A percentile compares a stretch with the other conserved stretches of the same genome.
Evolutionary conservation across 2,329 filamentous ascomycete genomes (phyloP).

Genomic region (Berkeleyomyces basicola): DNA sequence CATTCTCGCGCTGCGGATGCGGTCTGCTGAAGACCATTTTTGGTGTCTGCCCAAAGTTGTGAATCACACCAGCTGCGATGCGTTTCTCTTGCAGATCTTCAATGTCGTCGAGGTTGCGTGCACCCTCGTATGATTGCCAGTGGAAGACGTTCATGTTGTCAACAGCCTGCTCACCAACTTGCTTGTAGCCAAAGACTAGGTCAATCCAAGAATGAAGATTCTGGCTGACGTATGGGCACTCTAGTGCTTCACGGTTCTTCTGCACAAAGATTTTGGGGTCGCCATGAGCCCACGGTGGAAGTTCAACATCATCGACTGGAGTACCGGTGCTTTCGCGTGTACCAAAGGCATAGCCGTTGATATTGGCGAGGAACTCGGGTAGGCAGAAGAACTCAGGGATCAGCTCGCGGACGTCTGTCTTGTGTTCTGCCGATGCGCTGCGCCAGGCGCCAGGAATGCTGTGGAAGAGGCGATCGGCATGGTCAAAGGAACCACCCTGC

Average conservation of each 20-base stretch:
- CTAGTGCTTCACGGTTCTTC: slow-evolving; percentile 87
- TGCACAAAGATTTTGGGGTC: slow-evolving; percentile 90
- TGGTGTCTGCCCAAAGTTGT: slow-evolving; percentile 96
- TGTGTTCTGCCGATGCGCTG: slow-evolving; percentile 76
- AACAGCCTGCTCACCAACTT: slow-evolving; percentile 78
- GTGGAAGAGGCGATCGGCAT: slow-evolving; percentile 88
- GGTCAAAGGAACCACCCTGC: slow-evolving; percentile 91
- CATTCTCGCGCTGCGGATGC: slow-evolving; percentile 61
- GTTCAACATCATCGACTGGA: slow-evolving; percentile 65
- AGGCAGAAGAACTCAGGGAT: slow-evolving; percentile 97
- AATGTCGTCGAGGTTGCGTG: slow-evolving; percentile 82
- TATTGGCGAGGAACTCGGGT: slow-evolving; percentile 85
- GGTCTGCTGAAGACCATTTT: slow-evolving; percentile 78
- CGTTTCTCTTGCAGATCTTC: slow-evolving; percentile 72
- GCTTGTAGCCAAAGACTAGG: slow-evolving; percentile 83
- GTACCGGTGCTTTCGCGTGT: slow-evolving; percentile 63
- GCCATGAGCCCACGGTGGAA: slow-evolving; percentile 95
- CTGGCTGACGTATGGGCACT: slow-evolving; percentile 81
- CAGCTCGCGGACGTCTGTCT: slow-evolving; percentile 84
- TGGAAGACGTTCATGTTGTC: slow-evolving; percentile 94
- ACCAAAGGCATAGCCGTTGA: slow-evolving; percentile 90
- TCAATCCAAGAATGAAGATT: slow-evolving; percentile 93
- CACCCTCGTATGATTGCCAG: slow-evolving; percentile 84
- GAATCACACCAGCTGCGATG: slow-evolving; percentile 87
- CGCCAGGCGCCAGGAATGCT: slow-evolving; percentile 83